A percentile compares a stretch with the other conserved stretches of the same genome.
Conservation (phyloP, 192 early-diverging fungal genomes). For the Chytriomyces hyalinus region DNA sequence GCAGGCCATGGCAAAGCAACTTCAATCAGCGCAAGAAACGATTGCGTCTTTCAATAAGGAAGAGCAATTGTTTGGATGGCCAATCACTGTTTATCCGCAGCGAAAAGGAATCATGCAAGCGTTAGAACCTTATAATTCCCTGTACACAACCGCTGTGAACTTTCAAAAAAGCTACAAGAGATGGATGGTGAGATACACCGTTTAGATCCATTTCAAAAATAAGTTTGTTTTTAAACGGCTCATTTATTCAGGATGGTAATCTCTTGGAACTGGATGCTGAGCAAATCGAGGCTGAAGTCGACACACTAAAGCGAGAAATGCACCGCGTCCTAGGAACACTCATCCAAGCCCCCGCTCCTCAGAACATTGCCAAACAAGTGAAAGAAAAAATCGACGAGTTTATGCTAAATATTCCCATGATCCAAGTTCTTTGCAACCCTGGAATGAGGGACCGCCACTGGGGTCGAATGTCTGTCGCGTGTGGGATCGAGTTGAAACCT, state of each 20-base stretch:
- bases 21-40: slow-evolving; percentile 60
- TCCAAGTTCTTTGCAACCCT: slow-evolving; percentile 66
- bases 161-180: slow-evolving; percentile 68
- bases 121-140: slow-evolving; percentile 64
- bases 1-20: slow-evolving; percentile 60
- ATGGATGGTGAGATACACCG: slow-evolving; percentile 53
- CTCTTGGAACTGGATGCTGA: slow-evolving; percentile 66
- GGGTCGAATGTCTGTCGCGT: slow-evolving; percentile 50
- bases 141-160: slow-evolving; percentile 67
- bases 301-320: slow-evolving; percentile 65
- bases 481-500: slow-evolving; percentile 60
- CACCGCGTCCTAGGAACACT: slow-evolving; percentile 60
- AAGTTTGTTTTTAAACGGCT: neutral
- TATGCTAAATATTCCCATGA: slow-evolving; percentile 62
- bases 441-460: slow-evolving; percentile 68
- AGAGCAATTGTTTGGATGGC: slow-evolving; percentile 68
- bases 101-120: slow-evolving; percentile 58
- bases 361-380: slow-evolving; percentile 65
- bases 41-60: slow-evolving; percentile 67
- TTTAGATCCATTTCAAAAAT: neutral
- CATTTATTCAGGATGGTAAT: slow-evolving; percentile 50
- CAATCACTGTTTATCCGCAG: slow-evolving; percentile 63
- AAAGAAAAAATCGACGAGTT: slow-evolving; percentile 71
- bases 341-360: slow-evolving; percentile 59
- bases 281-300: slow-evolving; percentile 61